A percentile compares a stretch with the other conserved stretches of the same genome.
phyloP scores from a whole-genome alignment of 2,329 filamentous ascomycete species.

The Aureobasidium sp. region DNA sequence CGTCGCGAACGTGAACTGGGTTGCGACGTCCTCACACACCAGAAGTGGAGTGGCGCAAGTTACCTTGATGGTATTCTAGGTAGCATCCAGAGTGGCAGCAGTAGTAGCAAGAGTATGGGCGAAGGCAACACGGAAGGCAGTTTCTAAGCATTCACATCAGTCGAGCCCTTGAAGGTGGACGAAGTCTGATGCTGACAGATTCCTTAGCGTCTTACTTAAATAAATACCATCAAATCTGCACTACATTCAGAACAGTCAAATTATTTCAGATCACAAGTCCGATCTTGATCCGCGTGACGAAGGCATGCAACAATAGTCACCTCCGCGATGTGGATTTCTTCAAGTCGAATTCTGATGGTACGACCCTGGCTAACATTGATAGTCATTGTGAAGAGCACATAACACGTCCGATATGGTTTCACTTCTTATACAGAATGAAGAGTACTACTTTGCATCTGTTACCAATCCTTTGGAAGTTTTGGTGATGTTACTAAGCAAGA shows the following conservation, averaged over 20 bases:
- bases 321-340: too few relatives aligned
- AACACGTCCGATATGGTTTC: background rate
- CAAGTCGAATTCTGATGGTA: background rate
- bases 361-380: background rate
- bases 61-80: constrained; percentile 88
- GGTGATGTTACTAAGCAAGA: too few relatives aligned
- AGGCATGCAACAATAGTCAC: background rate
- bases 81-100: constrained; percentile 84
- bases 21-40: constrained; percentile 88
- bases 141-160: background rate
- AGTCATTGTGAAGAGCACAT: too few relatives aligned
- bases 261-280: too few relatives aligned
- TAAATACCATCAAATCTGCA: too few relatives aligned
- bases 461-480: too few relatives aligned
- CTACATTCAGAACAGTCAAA: background rate
- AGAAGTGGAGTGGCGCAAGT: constrained; percentile 70
- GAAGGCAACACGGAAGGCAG: constrained; percentile 76
- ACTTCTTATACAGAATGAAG: background rate
- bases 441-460: too few relatives aligned
- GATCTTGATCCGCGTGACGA: too few relatives aligned
- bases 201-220: too few relatives aligned
- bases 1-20: constrained; percentile 80
- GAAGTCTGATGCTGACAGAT: background rate
- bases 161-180: background rate
- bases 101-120: constrained; percentile 85